Conservation (phyloP, 192 early-diverging fungal genomes). For the Piromyces sp. region DNA sequence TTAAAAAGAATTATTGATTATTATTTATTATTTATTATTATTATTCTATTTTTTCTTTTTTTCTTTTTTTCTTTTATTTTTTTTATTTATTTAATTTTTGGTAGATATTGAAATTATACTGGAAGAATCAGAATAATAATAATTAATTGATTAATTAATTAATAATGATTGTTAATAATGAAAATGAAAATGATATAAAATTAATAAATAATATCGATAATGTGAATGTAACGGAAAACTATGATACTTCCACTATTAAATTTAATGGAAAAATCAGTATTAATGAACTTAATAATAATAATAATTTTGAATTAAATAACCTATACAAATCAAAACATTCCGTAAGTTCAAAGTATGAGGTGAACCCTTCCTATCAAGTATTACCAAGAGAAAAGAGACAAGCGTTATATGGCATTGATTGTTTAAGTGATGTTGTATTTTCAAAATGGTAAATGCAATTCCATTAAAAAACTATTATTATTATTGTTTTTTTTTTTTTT, state of each 20-base stretch:
- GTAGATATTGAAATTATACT: too few relatives aligned
- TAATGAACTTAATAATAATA: background rate
- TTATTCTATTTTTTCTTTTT: too few relatives aligned
- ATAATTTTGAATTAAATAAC: background rate
- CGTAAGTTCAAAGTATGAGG: background rate
- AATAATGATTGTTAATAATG: background rate
- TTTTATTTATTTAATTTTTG: too few relatives aligned
- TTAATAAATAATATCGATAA: background rate
- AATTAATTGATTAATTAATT: too few relatives aligned
- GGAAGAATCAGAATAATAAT: too few relatives aligned
- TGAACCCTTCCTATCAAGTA: background rate
- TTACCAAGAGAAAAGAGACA: background rate
- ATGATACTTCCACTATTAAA: background rate
- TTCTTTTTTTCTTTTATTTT: too few relatives aligned
- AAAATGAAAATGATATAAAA: background rate
- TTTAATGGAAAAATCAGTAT: background rate
- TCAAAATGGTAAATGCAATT: background rate
- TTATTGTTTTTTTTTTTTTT: too few relatives aligned
- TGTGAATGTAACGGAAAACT: background rate
- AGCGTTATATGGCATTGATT: background rate
- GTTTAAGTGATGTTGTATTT: background rate
- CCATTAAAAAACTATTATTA: too few relatives aligned
- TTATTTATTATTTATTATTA: too few relatives aligned
- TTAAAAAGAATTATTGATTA: too few relatives aligned
- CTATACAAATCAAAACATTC: background rate